These are phyloP conservation scores for Nitzschia sp. DNA, from an alignment of 108 stramenopile genomes.

Conservation along the genomic window DNA sequence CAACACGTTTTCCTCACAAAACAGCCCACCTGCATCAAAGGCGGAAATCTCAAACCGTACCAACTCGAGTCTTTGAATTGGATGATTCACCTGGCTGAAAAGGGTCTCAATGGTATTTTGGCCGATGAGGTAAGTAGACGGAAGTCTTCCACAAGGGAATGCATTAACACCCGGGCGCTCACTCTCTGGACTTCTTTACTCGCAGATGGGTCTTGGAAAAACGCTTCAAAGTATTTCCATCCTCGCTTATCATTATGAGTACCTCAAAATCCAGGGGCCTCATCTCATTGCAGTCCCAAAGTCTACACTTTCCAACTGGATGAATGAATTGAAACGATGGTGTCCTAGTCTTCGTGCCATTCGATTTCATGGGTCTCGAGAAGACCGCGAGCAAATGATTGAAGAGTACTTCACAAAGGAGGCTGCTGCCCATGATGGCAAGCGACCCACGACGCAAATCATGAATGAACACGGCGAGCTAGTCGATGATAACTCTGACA, in stretches of 20 bases:
- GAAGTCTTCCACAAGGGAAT: no score
- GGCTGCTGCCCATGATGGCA: conserved; percentile 80
- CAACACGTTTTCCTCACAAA: conserved; percentile 80
- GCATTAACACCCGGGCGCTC: no score
- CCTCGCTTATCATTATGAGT: conserved; percentile 84
- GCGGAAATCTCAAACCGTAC: conserved; percentile 87
- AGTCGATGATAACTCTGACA: conserved; percentile 84
- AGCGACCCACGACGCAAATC: conserved; percentile 69
- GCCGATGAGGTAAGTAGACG: conserved; percentile 89
- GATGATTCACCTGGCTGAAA: conserved; percentile 95
- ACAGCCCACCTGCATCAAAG: conserved; percentile 90
- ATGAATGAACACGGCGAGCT: conserved; percentile 68
- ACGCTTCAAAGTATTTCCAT: conserved; percentile 98
- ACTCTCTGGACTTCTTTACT: not conserved
- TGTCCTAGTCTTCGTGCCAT: conserved; percentile 90
- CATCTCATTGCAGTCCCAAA: conserved; percentile 98
- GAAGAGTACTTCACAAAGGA: conserved; percentile 75
- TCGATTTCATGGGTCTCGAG: conserved; percentile 91
- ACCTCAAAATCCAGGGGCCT: conserved; percentile 77
- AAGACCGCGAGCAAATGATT: conserved; percentile 82
- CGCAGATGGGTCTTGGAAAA: conserved; percentile 87
- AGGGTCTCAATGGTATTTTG: conserved; percentile 94
- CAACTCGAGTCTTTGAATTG: conserved; percentile 97
- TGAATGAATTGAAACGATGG: conserved; percentile 96
- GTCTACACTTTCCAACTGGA: conserved; percentile 98